Evolutionary conservation across 2,329 filamentous ascomycete species (phyloP).

Genomic region (Ilyonectria sp.): DNA sequence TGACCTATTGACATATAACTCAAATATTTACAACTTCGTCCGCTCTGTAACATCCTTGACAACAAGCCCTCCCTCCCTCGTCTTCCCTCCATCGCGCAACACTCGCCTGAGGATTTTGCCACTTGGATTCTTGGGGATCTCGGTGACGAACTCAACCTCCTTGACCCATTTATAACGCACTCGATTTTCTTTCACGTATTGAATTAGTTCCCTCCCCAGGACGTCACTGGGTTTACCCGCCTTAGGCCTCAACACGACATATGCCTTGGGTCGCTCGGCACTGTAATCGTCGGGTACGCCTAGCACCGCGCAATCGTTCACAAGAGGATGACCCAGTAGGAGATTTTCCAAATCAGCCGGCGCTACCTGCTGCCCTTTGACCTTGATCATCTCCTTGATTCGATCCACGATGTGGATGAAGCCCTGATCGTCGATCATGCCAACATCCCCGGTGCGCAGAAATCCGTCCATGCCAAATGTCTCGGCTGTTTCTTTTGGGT

Average conservation of each 20-base stretch:
- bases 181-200: conserved; percentile 60
- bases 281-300: conserved; percentile 49
- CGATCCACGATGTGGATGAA: conserved; percentile 78
- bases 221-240: neutral
- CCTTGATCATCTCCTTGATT: conserved; percentile 73
- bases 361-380: conserved; percentile 80
- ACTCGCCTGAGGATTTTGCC: conserved; percentile 60
- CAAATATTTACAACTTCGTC: neutral
- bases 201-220: conserved; percentile 1
- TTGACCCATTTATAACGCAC: conserved; percentile 75
- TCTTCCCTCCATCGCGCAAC: conserved; percentile 42
- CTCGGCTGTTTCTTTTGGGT: conserved; percentile 81
- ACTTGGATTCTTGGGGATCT: conserved; percentile 76
- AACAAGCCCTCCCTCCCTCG: neutral
- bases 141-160: conserved; percentile 75
- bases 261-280: conserved; percentile 66
- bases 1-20: too few species aligned
- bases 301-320: conserved; percentile 78
- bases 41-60: neutral
- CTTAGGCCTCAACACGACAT: conserved; percentile 56
- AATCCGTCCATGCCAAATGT: conserved; percentile 79
- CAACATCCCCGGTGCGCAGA: conserved; percentile 86
- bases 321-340: conserved; percentile 75
- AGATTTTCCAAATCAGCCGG: conserved; percentile 83
- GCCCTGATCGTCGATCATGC: conserved; percentile 73